Evolutionary conservation across 2,329 filamentous ascomycete genomes (phyloP), one percentile per base, ranked within the genome.

Genomic region (Penicillium thymicola): DNA sequence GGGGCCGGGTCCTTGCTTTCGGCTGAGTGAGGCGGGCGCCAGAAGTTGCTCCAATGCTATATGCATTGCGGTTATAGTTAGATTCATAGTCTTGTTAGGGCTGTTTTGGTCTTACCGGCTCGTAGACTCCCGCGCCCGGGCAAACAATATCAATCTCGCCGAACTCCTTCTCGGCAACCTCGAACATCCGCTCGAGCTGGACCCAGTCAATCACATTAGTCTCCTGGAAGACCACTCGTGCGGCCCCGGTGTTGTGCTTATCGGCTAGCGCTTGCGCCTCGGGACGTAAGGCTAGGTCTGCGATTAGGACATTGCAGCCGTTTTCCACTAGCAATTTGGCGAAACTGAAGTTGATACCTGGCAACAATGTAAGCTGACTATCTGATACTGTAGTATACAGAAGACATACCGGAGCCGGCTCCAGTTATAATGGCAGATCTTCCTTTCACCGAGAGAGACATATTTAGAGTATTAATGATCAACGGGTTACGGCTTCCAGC

Each of bases 371-470:
- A 38, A 58, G 60, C 38, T 27, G 18, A 13, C 9, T 6, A 9
- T 44, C 5, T 40, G 41, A 51, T 36, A 21, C 10, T 40, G 28
- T 44, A 40, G 16, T 28, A 5, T 30, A 18, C 11, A 25, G 13
- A 14, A 27, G 18, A 67, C 69, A 58, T 67, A 78, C 81, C 81
- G 45, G 80, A 82, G 27, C 81, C 81, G 38, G 79, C 81, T 32
- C 81, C 81, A 11, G 81, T 84, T 30, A 84, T 71, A 45, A 84
- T 80, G 13, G 81, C 81, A 13, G 79, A 77, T 64, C 77, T 79
- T 49, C 75, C 76, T 50, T 74, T 64, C 21, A 81, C 75, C 14
- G 72, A 72, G 52, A 71, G 59, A 27, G 73, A 70, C 75, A 78
- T 76, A 7, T 42, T 61, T 14, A 43, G 14, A 11, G 16, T 21